A percentile compares a stretch with the other conserved stretches of the same genome.
phyloP scores from a whole-genome alignment of 441 rosid genomes.

The Pelargonium citronellum region DNA sequence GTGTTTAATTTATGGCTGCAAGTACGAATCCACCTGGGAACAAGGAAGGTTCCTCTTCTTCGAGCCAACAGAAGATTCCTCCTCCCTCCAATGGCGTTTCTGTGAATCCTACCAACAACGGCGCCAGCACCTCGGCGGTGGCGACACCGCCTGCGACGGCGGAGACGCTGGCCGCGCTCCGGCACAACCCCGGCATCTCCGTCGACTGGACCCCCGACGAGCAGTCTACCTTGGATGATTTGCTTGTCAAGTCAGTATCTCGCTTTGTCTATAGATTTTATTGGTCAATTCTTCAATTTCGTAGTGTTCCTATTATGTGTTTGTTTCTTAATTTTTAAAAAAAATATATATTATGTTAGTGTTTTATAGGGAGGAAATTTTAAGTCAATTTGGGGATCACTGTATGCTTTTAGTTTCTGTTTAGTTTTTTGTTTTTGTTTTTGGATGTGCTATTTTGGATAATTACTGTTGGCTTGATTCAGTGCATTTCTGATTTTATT shows the following conservation, averaged over 20 bases:
- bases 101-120: conserved; percentile 40
- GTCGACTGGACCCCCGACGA: conserved; percentile 63
- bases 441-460: neutral
- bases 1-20: conserved; percentile 46
- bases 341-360: neutral
- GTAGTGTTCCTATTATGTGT: neutral
- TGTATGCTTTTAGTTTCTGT: neutral
- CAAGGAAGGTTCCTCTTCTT: conserved; percentile 42
- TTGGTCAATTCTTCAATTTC: neutral
- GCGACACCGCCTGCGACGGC: neutral
- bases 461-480: neutral
- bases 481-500: neutral
- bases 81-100: conserved; percentile 32
- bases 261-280: neutral
- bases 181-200: conserved; percentile 64
- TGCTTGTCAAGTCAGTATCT: conserved; percentile 40
- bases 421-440: neutral
- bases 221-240: conserved; percentile 60
- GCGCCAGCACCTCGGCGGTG: conserved; percentile 26
- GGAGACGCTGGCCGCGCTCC: conserved; percentile 45
- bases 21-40: conserved; percentile 56
- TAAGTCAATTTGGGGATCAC: neutral
- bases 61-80: conserved; percentile 26
- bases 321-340: neutral
- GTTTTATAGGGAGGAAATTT: neutral